Conservation (phyloP, 2,329 filamentous ascomycete genomes). For the Diaporthe nobilis region DNA sequence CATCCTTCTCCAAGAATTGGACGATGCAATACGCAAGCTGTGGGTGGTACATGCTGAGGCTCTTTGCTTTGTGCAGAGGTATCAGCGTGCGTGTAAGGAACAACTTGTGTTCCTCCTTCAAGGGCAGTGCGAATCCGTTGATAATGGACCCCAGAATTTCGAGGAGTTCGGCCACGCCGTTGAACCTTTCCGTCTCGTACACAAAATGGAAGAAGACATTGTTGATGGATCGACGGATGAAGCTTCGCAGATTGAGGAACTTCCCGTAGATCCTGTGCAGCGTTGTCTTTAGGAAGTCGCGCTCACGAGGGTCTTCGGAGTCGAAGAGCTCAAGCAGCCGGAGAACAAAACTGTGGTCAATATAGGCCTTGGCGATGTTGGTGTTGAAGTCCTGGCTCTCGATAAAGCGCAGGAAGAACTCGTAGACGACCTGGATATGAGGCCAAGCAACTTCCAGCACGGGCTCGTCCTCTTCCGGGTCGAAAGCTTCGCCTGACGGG, state of each 20-base stretch:
- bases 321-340: conserved; percentile 98
- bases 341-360: conserved; percentile 97
- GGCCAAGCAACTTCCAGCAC: conserved; percentile 99
- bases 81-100: conserved; percentile 95
- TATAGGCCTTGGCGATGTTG: conserved; percentile 98
- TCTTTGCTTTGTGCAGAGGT: conserved; percentile 97
- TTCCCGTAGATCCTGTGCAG: conserved; percentile 98
- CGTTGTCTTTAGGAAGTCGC: conserved; percentile 98
- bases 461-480: conserved; percentile 98
- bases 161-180: conserved; percentile 95
- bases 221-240: conserved; percentile 98
- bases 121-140: conserved; percentile 95
- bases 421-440: conserved; percentile 99
- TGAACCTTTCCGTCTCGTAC: conserved; percentile 98
- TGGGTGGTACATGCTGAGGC: conserved; percentile 99
- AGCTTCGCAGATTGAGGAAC: conserved; percentile 96
- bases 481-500: conserved; percentile 97
- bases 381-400: conserved; percentile 99
- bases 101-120: conserved; percentile 99
- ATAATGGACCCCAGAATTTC: conserved; percentile 99
- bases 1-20: conserved; percentile 98
- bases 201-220: conserved; percentile 99
- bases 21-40: conserved; percentile 99
- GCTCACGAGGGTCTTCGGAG: conserved; percentile 95
- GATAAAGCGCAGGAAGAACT: conserved; percentile 99